Evolutionary conservation across 2,329 filamentous ascomycete species (phyloP).

Genomic region (Exophiala mesophila): DNA sequence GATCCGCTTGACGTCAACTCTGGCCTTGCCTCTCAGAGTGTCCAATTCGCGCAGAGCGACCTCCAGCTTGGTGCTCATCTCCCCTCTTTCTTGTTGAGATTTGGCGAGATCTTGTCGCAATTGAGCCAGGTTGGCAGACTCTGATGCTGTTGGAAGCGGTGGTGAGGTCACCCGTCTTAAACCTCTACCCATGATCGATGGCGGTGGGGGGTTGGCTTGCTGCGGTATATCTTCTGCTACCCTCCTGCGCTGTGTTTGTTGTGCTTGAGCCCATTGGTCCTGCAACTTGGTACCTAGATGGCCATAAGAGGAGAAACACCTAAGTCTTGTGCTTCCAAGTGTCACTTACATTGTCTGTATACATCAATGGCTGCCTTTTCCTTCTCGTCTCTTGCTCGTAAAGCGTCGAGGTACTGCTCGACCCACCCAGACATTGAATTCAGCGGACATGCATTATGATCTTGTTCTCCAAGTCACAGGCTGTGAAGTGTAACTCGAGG

Average conservation of each 20-base stretch:
- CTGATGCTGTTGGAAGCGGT: constrained; percentile 18
- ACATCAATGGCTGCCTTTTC: constrained; percentile 63
- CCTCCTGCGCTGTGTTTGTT: constrained; percentile 13
- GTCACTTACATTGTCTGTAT: constrained; percentile 68
- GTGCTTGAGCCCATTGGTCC: constrained; percentile 26
- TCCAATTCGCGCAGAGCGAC: constrained; percentile 60
- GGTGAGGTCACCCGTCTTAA: constrained; percentile 28
- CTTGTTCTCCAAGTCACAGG: too few species aligned
- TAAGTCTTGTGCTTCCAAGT: neutral
- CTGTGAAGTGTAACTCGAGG: too few species aligned
- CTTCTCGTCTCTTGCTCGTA: constrained; percentile 66
- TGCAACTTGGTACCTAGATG: constrained; percentile 20
- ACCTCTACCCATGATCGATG: constrained; percentile 26
- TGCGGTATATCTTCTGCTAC: constrained; percentile 65
- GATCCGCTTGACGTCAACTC: constrained; percentile 58
- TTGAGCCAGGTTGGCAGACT: constrained; percentile 29
- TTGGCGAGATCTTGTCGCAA: constrained; percentile 67
- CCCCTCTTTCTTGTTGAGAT: constrained; percentile 67
- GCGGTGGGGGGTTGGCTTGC: constrained; percentile 38
- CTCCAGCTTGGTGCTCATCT: constrained; percentile 61
- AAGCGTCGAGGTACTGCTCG: constrained; percentile 71
- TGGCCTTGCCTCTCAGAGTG: constrained; percentile 56
- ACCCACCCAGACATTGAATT: constrained; percentile 64
- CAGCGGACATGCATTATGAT: constrained; percentile 7
- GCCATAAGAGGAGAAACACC: neutral